A percentile compares a stretch with the other conserved stretches of the same genome.
These are phyloP conservation scores for Micromonas commoda DNA, from an alignment of 139 green algal species.

Conservation along the genomic window DNA sequence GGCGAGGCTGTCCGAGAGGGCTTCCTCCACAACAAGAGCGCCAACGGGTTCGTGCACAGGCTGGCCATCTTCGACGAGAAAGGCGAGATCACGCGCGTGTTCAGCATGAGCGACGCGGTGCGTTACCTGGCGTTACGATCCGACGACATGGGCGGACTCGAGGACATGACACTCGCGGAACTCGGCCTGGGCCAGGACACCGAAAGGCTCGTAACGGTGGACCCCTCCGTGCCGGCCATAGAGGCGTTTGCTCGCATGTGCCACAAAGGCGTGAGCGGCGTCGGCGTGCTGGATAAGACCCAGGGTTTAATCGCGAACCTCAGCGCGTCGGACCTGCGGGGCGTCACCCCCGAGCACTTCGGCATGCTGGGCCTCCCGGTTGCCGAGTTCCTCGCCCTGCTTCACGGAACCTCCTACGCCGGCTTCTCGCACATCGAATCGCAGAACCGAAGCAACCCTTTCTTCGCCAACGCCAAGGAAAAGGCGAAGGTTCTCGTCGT, in stretches of 20 bases:
- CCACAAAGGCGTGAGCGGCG: constrained; percentile 27
- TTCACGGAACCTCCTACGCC: constrained; percentile 5
- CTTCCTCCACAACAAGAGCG: neutral
- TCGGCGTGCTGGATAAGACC: constrained; percentile 41
- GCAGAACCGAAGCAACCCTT: neutral
- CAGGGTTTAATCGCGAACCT: constrained; percentile 48
- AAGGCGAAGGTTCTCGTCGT: neutral
- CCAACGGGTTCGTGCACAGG: neutral
- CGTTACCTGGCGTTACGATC: neutral
- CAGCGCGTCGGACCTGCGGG: constrained; percentile 47
- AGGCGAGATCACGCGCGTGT: neutral
- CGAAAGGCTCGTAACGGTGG: neutral
- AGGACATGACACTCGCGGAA: neutral
- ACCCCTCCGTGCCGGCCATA: neutral
- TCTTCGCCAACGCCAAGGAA: constrained; percentile 5
- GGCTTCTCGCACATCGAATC: neutral
- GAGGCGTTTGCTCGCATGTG: neutral
- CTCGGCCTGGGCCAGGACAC: neutral
- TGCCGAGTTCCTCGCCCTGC: constrained; percentile 34
- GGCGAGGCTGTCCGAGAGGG: neutral
- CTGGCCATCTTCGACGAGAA: constrained; percentile 5
- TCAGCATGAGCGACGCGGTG: neutral
- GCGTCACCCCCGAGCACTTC: constrained; percentile 60
- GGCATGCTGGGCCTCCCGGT: constrained; percentile 35
- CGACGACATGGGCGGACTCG: neutral